phyloP scores from a whole-genome alignment of 345 rosid species.

The Durio zibethinus region DNA sequence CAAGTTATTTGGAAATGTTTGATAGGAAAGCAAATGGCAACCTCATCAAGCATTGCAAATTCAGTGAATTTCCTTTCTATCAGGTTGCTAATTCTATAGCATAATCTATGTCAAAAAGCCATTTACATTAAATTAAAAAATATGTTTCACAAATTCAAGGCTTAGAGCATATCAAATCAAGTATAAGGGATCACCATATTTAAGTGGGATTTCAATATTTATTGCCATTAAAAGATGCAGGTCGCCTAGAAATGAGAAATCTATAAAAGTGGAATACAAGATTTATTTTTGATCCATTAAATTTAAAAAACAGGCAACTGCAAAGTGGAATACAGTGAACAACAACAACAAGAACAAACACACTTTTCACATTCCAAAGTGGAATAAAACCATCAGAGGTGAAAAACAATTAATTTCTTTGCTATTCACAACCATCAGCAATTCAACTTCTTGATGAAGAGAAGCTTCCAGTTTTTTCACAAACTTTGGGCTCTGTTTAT shows the following conservation, averaged over 20 bases:
- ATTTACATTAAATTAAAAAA: neutral
- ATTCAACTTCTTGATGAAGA: neutral
- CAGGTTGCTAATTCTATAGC: neutral
- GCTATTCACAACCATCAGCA: neutral
- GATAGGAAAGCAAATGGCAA: neutral
- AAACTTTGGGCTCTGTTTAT: neutral
- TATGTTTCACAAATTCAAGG: neutral
- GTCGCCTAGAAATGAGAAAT: neutral
- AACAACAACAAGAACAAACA: neutral
- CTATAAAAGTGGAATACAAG: neutral
- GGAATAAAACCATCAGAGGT: neutral
- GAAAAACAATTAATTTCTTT: neutral
- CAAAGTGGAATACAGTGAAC: neutral
- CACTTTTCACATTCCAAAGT: neutral
- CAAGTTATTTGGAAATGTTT: constrained; percentile 4
- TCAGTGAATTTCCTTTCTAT: neutral
- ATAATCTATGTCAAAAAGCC: neutral
- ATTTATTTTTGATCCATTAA: neutral
- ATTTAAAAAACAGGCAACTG: neutral
- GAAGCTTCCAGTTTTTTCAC: neutral
- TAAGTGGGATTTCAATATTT: neutral
- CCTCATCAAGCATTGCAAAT: neutral
- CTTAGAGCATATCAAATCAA: neutral
- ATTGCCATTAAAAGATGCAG: neutral
- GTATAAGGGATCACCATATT: neutral